phyloP scores from a whole-genome alignment of 768 basidiomycete genomes.

The Boletus subparvulus region DNA sequence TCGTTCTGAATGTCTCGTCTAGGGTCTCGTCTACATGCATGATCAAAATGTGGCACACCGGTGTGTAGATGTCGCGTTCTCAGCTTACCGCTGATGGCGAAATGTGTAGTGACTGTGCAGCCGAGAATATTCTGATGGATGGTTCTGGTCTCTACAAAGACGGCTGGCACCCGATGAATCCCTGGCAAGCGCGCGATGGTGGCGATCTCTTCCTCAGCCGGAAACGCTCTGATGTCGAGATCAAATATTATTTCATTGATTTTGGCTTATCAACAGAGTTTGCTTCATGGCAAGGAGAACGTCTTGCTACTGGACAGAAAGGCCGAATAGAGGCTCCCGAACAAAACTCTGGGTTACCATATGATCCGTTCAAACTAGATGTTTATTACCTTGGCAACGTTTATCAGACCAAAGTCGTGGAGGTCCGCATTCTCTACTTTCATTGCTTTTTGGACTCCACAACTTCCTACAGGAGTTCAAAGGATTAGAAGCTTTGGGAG shows the following conservation, averaged over 20 bases:
- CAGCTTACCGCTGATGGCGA: not conserved
- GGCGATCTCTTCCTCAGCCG: conserved; percentile 15
- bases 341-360: conserved; percentile 17
- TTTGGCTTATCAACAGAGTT: conserved; percentile 36
- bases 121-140: conserved; percentile 34
- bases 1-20: not conserved
- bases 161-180: conserved; percentile 25
- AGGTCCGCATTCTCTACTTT: not conserved
- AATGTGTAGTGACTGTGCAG: conserved; percentile 22
- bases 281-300: conserved; percentile 6
- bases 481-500: not conserved
- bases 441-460: not conserved
- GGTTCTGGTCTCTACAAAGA: conserved; percentile 22
- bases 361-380: conserved; percentile 33
- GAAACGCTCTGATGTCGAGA: conserved; percentile 27
- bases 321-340: conserved; percentile 25
- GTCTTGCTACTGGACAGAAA: not conserved
- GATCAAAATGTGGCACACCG: conserved; percentile 35
- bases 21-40: conserved; percentile 40
- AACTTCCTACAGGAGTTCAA: conserved; percentile 3
- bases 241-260: conserved; percentile 36
- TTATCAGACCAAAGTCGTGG: conserved; percentile 18
- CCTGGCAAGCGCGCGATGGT: conserved; percentile 9
- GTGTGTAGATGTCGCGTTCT: conserved; percentile 9
- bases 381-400: conserved; percentile 29